Conservation (phyloP, 345 rosid genomes). For the Luvunga scandens region DNA sequence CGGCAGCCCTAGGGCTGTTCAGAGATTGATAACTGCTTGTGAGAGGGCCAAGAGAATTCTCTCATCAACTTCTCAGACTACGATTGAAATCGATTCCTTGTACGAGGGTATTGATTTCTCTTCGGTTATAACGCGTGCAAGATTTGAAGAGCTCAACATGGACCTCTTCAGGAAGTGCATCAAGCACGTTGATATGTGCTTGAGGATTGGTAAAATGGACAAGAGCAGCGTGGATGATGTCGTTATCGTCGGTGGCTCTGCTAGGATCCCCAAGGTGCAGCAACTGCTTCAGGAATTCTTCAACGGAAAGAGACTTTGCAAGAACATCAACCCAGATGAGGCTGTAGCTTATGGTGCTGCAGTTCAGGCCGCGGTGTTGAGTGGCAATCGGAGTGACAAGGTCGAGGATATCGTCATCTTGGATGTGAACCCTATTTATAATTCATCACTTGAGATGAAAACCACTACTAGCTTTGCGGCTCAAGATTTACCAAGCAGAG, state of each 20-base stretch:
- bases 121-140: slow-evolving; percentile 33
- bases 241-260: slow-evolving; percentile 50
- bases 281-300: slow-evolving; percentile 38
- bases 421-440: slow-evolving; percentile 32
- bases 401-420: slow-evolving; percentile 32
- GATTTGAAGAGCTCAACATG: slow-evolving; percentile 45
- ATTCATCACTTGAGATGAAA: neutral
- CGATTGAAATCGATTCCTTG: slow-evolving; percentile 40
- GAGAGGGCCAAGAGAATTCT: slow-evolving; percentile 38
- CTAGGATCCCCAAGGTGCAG: slow-evolving; percentile 55
- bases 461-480: neutral
- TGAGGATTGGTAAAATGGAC: slow-evolving; percentile 46
- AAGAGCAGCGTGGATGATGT: slow-evolving; percentile 43
- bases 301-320: slow-evolving; percentile 48
- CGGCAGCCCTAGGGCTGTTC: slow-evolving; percentile 39
- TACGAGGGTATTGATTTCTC: slow-evolving; percentile 41
- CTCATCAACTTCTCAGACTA: slow-evolving; percentile 33
- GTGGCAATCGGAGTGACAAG: slow-evolving; percentile 38
- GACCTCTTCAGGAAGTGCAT: slow-evolving; percentile 39
- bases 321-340: slow-evolving; percentile 46
- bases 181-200: slow-evolving; percentile 42
- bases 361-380: slow-evolving; percentile 47
- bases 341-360: slow-evolving; percentile 53
- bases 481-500: neutral
- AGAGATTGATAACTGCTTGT: slow-evolving; percentile 37